Base-by-base conservation (phyloP, 2,329 filamentous ascomycete species). In the Aspergillus felis region DNA sequence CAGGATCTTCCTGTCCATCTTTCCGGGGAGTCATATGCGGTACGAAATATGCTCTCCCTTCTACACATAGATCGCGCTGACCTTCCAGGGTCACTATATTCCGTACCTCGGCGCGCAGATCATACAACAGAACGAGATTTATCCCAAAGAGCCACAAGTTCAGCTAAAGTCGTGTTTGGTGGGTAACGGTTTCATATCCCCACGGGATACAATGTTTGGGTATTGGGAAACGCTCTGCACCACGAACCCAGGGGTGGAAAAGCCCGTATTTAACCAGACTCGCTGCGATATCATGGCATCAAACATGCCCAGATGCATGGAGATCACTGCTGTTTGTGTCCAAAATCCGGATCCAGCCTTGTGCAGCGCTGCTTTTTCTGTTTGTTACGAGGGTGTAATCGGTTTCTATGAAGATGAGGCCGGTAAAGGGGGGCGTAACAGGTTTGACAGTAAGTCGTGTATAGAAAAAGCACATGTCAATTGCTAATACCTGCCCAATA, bases 1-100 rank as follows among this genome's bases (percentile, higher is more conserved):
- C 54, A 71, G 0, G 64, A 70, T 3, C 71, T 76, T 3, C 73
- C 57, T 1, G 35, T 83, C 28, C 76, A 81, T 48, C 75, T 82
- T 28, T 76, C 79, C 0, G 80, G 79, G 0, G 80, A 82, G 58
- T 78, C 75, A 56, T 82, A 79, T 67, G 79, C 70, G n/a, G 75
- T 78, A 64, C 7, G 2, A 6, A 32, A 14, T 1, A 22, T 42
- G 8, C 3, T 27, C 22, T 22, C 22, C 2, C 22, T 47, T 28
- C 14, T 3, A 14, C 12, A 4, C 35, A 3, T 27, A 7, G 42
- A 1, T 10, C 10, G 9, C 22, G 12, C 59, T 63, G 50, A 64
- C 42, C 17, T 6, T 17, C 0, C n/a, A 71, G 76, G 79, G 79
- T 6, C 76, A 81, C 62, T 82, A 81, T 58, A 74, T 81, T 20